Percentiles rank a stretch among this genome's conserved stretches.
Conservation (phyloP, 495 filamentous ascomycete genomes). For the Daldinia loculata region DNA sequence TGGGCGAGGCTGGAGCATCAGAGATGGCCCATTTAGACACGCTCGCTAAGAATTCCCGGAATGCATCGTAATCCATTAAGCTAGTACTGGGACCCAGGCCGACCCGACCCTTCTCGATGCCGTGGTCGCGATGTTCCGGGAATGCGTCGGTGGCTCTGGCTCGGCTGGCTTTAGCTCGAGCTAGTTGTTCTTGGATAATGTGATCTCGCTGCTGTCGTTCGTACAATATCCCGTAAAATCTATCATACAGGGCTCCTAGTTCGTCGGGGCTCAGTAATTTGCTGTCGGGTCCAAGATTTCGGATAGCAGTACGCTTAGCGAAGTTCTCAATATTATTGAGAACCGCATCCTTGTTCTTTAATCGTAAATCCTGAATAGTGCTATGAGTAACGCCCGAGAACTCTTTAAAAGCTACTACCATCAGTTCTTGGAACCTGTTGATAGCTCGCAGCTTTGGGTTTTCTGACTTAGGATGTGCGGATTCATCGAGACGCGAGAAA, state of each 20-base stretch:
- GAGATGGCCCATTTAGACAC: conserved; percentile 91
- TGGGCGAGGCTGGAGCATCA: conserved; percentile 68
- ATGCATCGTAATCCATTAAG: conserved; percentile 95
- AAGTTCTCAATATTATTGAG: conserved; percentile 95
- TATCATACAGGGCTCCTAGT: conserved; percentile 87
- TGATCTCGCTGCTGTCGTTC: conserved; percentile 85
- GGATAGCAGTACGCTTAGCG: conserved; percentile 93
- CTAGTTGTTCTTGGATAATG: conserved; percentile 75
- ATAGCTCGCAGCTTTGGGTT: conserved; percentile 92
- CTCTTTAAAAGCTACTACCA: conserved; percentile 98
- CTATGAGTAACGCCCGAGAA: conserved; percentile 94
- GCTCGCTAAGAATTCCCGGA: conserved; percentile 89
- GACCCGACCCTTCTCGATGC: conserved; percentile 79
- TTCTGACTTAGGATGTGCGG: conserved; percentile 91
- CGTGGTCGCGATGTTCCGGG: conserved; percentile 49
- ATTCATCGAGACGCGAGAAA: conserved; percentile 92
- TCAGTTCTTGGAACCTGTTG: conserved; percentile 94
- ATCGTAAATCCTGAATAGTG: conserved; percentile 86
- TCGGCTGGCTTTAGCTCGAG: conserved; percentile 66
- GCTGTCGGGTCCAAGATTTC: conserved; percentile 94
- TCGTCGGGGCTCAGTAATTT: conserved; percentile 87
- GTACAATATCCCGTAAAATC: conserved; percentile 90
- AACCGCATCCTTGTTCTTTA: conserved; percentile 88
- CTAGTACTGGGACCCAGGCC: conserved; percentile 87
- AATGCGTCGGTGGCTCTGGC: conserved; percentile 61